Base-by-base conservation (phyloP, 768 basidiomycete species). In the Punctularia strigosozonata region DNA sequence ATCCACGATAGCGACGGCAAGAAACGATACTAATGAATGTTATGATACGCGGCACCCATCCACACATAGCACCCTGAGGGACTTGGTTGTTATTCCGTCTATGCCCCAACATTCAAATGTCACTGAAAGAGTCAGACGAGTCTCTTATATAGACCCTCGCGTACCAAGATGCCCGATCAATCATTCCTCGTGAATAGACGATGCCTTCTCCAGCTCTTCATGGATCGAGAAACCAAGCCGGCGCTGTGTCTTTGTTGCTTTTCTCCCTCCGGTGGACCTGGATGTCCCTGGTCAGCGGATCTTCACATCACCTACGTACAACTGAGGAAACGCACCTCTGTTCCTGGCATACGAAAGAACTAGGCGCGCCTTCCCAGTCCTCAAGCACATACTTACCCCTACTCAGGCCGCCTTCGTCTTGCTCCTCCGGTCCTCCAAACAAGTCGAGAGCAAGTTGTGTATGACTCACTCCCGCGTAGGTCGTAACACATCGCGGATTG, bases 301-400 rank as follows among this genome's bases (percentile, higher is more conserved):
- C 22, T 19, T 5, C 36, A 25, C 32, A 34, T 21, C 17, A 24
- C 23, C 8, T 22, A 35, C 31, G 7, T 33, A 21, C 42, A 34
- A 18, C 18, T 39, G 43, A 21, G 4, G 15, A 28, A 15, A 45
- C 74, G 35, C 39, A 84, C 84, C 71, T 72, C 57, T 89, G 87
- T 58, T 99, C 95, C 62, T 98, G 95, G 53, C 95, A 99, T 5
- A 97, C 92, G 59, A 95, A 99, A 46, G 84, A 89, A 55, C 97
- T 92, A 0, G 95, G 95, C 4, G 95, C 89, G 20, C 88, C 86
- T 39, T 89, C 83, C 92, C 92, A 98, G 53, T 95, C 89, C 33
- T 91, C 87, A 38, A 98, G 58, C 1, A 86, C 71, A 59, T 97
- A 94, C 57, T 83, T 89, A 33, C 70, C 71, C 20, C 65, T n/a